A percentile compares a stretch with the other conserved stretches of the same genome.
These are phyloP conservation scores for Solanum ossicruentum DNA, from an alignment of 257 asterid genomes.

Conservation along the genomic window DNA sequence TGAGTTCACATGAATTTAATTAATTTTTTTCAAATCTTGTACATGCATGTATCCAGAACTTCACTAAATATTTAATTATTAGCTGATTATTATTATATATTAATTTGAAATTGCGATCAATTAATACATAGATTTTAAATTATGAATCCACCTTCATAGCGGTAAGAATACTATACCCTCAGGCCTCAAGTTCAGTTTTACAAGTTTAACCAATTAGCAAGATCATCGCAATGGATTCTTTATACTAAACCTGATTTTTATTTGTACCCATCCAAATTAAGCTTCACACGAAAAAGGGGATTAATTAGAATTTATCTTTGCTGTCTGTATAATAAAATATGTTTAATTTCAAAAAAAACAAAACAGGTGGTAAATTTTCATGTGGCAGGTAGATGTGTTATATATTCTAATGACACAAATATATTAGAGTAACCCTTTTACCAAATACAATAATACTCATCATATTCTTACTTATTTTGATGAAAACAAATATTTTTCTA, in stretches of 20 bases:
- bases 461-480: not conserved
- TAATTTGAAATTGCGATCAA: not conserved
- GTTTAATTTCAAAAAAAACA: not conserved
- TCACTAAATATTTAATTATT: not conserved
- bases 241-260: not conserved
- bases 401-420: not conserved
- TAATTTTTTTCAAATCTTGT: too few species aligned
- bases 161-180: not conserved
- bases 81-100: not conserved
- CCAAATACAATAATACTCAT: not conserved
- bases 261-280: not conserved
- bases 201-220: not conserved
- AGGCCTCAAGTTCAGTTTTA: not conserved
- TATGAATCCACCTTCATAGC: accelerated
- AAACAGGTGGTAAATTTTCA: not conserved
- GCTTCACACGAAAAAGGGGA: not conserved
- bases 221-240: not conserved
- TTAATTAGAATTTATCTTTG: not conserved
- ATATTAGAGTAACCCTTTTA: not conserved
- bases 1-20: not conserved
- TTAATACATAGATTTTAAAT: not conserved
- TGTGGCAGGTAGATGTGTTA: not conserved
- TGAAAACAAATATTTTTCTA: not conserved
- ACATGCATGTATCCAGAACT: not conserved
- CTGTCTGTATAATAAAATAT: not conserved